phyloP scores from a whole-genome alignment of 202 grass and related monocot species.

The Panicum virgatum region DNA sequence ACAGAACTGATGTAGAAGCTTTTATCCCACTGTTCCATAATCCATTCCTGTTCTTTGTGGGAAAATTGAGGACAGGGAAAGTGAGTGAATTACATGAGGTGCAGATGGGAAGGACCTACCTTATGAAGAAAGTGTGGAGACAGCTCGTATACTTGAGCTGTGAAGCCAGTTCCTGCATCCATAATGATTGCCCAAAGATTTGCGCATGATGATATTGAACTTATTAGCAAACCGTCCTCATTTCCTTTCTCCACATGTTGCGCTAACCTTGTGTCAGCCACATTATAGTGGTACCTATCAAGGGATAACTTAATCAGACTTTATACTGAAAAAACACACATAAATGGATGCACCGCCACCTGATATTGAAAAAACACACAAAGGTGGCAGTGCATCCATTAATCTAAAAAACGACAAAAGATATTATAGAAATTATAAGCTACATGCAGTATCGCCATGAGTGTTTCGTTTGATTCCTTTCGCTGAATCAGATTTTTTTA shows the following conservation, averaged over 20 bases:
- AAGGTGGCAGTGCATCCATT: neutral
- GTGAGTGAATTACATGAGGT: conserved; percentile 16
- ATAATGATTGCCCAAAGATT: conserved; percentile 72
- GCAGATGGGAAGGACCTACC: conserved; percentile 34
- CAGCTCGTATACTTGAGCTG: conserved; percentile 57
- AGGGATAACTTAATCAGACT: conserved; percentile 22
- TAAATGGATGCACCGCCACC: too few species aligned
- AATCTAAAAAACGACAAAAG: neutral
- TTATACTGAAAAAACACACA: conserved; percentile 1
- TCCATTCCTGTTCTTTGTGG: conserved; percentile 58
- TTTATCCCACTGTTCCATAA: conserved; percentile 80
- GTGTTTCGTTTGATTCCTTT: neutral
- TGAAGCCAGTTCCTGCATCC: conserved; percentile 69
- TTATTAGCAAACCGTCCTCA: conserved; percentile 61
- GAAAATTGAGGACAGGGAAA: conserved; percentile 17
- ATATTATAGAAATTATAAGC: neutral
- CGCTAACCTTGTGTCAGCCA: conserved; percentile 46
- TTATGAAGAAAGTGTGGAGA: conserved; percentile 62
- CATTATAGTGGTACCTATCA: conserved; percentile 73
- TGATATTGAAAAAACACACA: neutral
- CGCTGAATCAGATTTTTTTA: neutral
- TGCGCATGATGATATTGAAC: conserved; percentile 60
- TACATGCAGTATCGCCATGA: neutral
- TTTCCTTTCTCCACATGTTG: conserved; percentile 69
- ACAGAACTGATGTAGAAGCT: conserved; percentile 74